Percentiles rank a stretch among this genome's conserved stretches.
phyloP scores from a whole-genome alignment of 768 basidiomycete species.

The Russula griseocarnosa region DNA sequence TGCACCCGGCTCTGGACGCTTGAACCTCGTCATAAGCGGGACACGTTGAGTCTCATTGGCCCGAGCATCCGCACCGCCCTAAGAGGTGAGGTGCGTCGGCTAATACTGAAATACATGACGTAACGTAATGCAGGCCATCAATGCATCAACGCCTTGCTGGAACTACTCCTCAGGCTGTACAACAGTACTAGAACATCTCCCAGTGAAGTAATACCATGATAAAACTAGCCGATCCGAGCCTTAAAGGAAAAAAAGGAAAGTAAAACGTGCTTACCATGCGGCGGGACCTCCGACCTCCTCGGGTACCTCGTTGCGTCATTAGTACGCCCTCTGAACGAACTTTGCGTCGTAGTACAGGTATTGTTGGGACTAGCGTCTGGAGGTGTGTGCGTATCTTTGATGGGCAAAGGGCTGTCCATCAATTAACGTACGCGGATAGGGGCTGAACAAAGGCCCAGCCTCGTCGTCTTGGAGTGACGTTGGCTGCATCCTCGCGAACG shows the following conservation, averaged over 20 bases:
- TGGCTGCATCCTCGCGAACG: not conserved
- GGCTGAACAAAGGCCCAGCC: constrained; percentile 15
- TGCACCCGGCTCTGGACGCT: constrained; percentile 40
- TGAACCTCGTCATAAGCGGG: constrained; percentile 49
- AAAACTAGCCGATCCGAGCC: not conserved
- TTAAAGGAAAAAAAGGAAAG: not conserved
- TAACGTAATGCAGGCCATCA: not conserved
- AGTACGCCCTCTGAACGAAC: constrained; percentile 41
- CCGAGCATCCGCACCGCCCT: constrained; percentile 40
- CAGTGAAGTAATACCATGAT: not conserved
- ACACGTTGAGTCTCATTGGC: constrained; percentile 39
- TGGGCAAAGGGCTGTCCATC: not conserved
- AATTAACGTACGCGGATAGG: constrained; percentile 17
- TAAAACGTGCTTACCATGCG: constrained; percentile 40
- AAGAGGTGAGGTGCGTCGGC: not conserved
- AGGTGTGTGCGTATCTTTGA: constrained; percentile 1
- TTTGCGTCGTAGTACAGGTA: constrained; percentile 39
- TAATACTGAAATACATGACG: no score
- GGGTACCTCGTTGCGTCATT: constrained; percentile 38
- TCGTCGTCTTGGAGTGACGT: constrained; percentile 8
- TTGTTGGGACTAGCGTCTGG: constrained; percentile 48
- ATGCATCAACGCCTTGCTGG: not conserved
- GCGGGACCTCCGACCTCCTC: constrained; percentile 43
- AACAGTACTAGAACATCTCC: no score
- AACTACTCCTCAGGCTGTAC: no score